Evolutionary conservation across 192 early-diverging fungal species (phyloP), one percentile per base, ranked within the genome.

Genomic region (Endogone sp.): DNA sequence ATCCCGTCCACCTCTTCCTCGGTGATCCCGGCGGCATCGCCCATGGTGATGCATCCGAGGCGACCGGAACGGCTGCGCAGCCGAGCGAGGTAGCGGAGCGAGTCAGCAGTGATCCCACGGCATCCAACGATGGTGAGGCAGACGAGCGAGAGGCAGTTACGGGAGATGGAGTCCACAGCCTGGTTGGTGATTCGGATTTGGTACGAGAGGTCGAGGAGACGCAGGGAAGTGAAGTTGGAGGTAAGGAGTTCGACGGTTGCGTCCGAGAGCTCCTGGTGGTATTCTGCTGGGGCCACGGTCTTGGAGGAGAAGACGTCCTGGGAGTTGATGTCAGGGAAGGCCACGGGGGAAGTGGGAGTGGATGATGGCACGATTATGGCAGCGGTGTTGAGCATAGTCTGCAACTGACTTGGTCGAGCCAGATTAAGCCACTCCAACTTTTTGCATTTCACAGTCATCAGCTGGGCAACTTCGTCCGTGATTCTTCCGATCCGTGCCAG

Each of bases 71-170:
- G 70, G 27, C 73, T 62, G 11, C 79, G 26, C 21, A 80, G 49
- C 9, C 30, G 62, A 3, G 79, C 79, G 21, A 80, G 44, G 23
- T 67, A 68, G 4, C 31, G 24, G 11, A 80, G 32, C 4, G 79
- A 73, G 37, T 68, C 64, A 13, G 68, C 71, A 3, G 79, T 80
- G 30, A 80, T 73, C 6, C 68, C 68, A n/a, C 75, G 65, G 61
- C 79, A 80, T 3, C 79, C 79, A 30, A 80, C 76, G 29, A 80
- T 80, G 8, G 79, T 80, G 24, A 80, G 62, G 37, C 75, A 80
- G 54, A 80, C 71, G 3, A 80, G 62, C 3, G 72, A 70, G 21
- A 64, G 54, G 29, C 75, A 70, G 26, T 68, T 60, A 24, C 74
- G 55, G 0, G 79, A 66, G 20, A 80, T 62, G 13, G 79, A 67